Evolutionary conservation across 2,329 filamentous ascomycete genomes (phyloP), one percentile per base, ranked within the genome.

Genomic region (Aaosphaeria pasadenensis): DNA sequence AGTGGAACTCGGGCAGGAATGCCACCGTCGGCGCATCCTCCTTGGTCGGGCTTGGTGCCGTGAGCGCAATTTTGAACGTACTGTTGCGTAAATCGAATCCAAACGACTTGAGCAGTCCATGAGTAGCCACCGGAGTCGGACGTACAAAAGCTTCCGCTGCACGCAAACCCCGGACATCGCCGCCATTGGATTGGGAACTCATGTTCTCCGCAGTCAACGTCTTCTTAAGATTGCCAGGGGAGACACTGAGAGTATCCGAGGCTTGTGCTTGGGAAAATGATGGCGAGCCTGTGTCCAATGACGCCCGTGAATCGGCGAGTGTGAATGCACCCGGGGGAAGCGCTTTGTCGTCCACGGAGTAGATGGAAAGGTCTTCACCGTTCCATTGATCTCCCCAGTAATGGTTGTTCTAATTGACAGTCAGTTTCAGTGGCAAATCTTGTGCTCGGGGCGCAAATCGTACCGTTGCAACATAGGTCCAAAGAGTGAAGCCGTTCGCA

Each of bases 311-410:
- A 42, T 71, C 75, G 45, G 68, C 73, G 61, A 72, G 49, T 64
- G 75, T 81, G 78, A 36, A 86, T 66, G 62, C 57, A n/a, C 70
- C 64, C 42, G 67, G 61, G 17, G 75, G 77, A 1, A 85, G 69
- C 43, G 79, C 73, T 31, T 84, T 85, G 69, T 99, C 95, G 64
- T 99, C 91, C 5, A 83, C 59, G 0, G 90, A 96, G 65, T 85
- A 87, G 46, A 99, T 94, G 5, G 91, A 96, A 32, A 99, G 73
- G 67, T 99, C 94, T 70, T 99, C 94, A 42, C 94, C 94, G 58
- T 99, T 99, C 94, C 94, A 99, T 56, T 90, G 84, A 62, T 99
- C 94, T 46, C 94, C 94, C 73, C 89, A 86, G 63, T 86, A 78
- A 65, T 99, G 94, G 52, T 87, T 86, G 66, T 97, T 99, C 79